Evolutionary conservation across 345 rosid genomes (phyloP).

Genomic region (Brassica napus): DNA sequence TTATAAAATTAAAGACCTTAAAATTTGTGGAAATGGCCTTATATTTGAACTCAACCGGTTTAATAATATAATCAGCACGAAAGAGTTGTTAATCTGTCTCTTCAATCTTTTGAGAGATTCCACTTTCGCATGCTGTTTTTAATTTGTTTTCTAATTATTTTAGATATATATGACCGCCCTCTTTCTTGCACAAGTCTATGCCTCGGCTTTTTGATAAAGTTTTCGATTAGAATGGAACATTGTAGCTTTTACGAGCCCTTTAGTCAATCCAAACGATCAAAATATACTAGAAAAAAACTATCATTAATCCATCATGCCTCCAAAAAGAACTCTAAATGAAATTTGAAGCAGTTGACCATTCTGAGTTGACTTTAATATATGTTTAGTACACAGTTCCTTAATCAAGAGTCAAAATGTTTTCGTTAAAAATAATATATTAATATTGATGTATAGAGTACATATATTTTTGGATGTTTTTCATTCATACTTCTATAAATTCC

Average conservation of each 20-base stretch:
- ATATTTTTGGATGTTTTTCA: not conserved
- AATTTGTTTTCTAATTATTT: not conserved
- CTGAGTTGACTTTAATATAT: constrained; percentile 6
- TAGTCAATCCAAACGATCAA: constrained; percentile 24
- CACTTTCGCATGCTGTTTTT: constrained; percentile 37
- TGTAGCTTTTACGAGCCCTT: constrained; percentile 19
- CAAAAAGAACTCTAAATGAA: constrained; percentile 4
- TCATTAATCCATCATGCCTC: not conserved
- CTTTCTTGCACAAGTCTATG: constrained; percentile 14
- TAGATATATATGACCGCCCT: constrained; percentile 24
- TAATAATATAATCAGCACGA: constrained; percentile 31
- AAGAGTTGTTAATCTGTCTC: constrained; percentile 45
- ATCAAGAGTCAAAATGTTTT: constrained; percentile 8
- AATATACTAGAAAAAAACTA: not conserved
- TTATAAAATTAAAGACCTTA: constrained; percentile 19
- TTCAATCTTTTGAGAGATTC: constrained; percentile 44
- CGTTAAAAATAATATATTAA: not conserved
- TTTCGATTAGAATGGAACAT: constrained; percentile 23
- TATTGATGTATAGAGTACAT: not conserved
- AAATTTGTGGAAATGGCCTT: constrained; percentile 26
- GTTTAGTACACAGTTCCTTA: not conserved
- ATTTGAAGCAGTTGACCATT: not conserved
- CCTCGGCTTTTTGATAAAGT: constrained; percentile 1
- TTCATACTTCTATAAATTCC: not conserved
- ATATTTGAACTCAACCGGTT: constrained; percentile 29